Evolutionary conservation across 768 basidiomycete species (phyloP).

Genomic region (Mrakia hoshinonis): DNA sequence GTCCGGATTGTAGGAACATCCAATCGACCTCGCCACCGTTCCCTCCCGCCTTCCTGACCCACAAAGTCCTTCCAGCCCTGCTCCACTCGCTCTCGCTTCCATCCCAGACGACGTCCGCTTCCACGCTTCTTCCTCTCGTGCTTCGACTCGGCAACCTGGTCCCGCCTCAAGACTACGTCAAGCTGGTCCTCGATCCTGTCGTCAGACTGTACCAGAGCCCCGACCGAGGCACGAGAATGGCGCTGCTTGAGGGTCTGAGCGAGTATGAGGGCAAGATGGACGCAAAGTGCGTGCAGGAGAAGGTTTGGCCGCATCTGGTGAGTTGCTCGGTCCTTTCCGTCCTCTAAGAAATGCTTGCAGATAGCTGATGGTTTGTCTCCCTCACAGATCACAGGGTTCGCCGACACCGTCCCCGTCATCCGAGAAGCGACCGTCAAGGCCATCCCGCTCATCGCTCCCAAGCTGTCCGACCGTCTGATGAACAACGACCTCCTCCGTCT

Average conservation of each 20-base stretch:
- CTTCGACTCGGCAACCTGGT: slow-evolving; percentile 45
- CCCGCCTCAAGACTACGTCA: slow-evolving; percentile 49
- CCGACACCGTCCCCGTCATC: slow-evolving; percentile 86
- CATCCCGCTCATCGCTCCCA: slow-evolving; percentile 71
- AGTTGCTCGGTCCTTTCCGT: slow-evolving; percentile 36
- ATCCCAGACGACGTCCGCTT: slow-evolving; percentile 16
- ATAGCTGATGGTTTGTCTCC: not conserved
- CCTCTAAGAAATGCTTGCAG: not conserved
- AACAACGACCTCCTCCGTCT: slow-evolving; percentile 93
- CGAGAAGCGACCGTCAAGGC: slow-evolving; percentile 89
- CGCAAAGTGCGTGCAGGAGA: slow-evolving; percentile 71
- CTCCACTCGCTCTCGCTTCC: slow-evolving; percentile 40
- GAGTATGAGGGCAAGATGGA: slow-evolving; percentile 83
- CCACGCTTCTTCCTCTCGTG: slow-evolving; percentile 38
- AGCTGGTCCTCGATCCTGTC: slow-evolving; percentile 63
- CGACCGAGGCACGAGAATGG: slow-evolving; percentile 90
- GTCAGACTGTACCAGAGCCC: slow-evolving; percentile 78
- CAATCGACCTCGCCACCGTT: slow-evolving; percentile 72
- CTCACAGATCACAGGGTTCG: slow-evolving; percentile 81
- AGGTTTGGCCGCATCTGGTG: slow-evolving; percentile 88
- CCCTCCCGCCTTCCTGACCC: slow-evolving; percentile 73
- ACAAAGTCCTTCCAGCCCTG: slow-evolving; percentile 80
- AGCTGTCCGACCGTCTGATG: slow-evolving; percentile 83
- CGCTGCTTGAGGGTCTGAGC: slow-evolving; percentile 71
- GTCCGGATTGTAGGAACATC: slow-evolving; percentile 47